Evolutionary conservation across 257 asterid species (phyloP).

Genomic region (Ligustrum vulgare): DNA sequence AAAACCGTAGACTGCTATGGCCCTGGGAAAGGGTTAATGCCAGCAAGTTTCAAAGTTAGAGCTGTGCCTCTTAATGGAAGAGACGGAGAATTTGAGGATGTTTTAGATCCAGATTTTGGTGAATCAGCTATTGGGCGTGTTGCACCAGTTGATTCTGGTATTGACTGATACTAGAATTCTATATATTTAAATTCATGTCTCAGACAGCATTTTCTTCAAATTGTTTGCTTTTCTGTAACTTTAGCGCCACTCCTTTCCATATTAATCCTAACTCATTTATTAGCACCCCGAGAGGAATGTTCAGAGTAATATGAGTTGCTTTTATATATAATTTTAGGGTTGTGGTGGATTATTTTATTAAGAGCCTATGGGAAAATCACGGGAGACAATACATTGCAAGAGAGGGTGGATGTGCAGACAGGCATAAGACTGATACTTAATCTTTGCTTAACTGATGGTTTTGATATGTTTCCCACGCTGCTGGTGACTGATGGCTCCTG

Average conservation of each 20-base stretch:
- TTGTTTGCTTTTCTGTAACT: background rate
- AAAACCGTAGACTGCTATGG: slow-evolving; percentile 77
- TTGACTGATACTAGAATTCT: slow-evolving; percentile 8
- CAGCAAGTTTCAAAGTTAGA: slow-evolving; percentile 78
- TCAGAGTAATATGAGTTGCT: background rate
- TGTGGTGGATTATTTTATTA: slow-evolving; percentile 82
- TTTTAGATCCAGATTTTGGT: slow-evolving; percentile 80
- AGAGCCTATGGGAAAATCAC: slow-evolving; percentile 80
- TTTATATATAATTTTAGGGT: slow-evolving; percentile 36
- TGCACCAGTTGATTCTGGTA: slow-evolving; percentile 90
- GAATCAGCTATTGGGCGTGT: slow-evolving; percentile 89
- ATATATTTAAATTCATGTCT: background rate
- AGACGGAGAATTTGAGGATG: slow-evolving; percentile 62
- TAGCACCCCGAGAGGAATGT: background rate
- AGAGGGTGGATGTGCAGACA: slow-evolving; percentile 79
- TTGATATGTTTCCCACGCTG: slow-evolving; percentile 25
- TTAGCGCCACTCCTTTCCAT: background rate
- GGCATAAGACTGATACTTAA: slow-evolving; percentile 57
- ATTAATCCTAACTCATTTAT: background rate
- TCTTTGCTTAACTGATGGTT: slow-evolving; percentile 21
- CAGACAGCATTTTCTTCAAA: background rate
- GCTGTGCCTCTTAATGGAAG: slow-evolving; percentile 56
- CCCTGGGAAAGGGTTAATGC: slow-evolving; percentile 87
- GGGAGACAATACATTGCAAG: slow-evolving; percentile 72
- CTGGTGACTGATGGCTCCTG: slow-evolving; percentile 20